Conservation (phyloP, 1,139 yeast genomes). For the Blastobotrys apis region DNA sequence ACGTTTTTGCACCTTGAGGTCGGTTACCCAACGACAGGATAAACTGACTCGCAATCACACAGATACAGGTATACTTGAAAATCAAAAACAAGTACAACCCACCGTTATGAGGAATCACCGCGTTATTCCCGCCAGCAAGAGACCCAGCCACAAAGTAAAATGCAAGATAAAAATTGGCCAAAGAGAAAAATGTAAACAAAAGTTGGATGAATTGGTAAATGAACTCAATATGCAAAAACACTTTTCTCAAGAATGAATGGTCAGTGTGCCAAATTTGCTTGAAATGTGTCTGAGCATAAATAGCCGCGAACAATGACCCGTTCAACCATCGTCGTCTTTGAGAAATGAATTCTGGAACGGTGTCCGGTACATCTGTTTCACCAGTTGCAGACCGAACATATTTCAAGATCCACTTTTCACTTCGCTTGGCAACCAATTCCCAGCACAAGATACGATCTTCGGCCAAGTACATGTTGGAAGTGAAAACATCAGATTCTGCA, state of each 20-base stretch:
- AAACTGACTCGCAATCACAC: constrained; percentile 78
- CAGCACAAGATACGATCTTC: constrained; percentile 96
- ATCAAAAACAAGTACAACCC: constrained; percentile 70
- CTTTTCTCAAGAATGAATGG: constrained; percentile 70
- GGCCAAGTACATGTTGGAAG: constrained; percentile 95
- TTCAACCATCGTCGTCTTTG: constrained; percentile 98
- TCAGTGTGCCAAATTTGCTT: constrained; percentile 80
- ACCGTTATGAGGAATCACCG: constrained; percentile 56
- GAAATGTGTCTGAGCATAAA: constrained; percentile 78
- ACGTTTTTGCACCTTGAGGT: constrained; percentile 81
- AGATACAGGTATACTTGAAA: constrained; percentile 76
- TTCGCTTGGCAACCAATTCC: constrained; percentile 88
- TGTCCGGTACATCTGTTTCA: constrained; percentile 96
- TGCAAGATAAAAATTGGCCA: constrained; percentile 84
- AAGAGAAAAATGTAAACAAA: constrained; percentile 81
- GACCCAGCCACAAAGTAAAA: constrained; percentile 93
- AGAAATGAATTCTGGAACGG: constrained; percentile 81
- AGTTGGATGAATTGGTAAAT: constrained; percentile 72
- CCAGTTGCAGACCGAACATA: constrained; percentile 93
- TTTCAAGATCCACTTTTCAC: constrained; percentile 87
- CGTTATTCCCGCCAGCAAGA: constrained; percentile 46
- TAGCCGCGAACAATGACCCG: constrained; percentile 95
- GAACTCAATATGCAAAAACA: constrained; percentile 79
- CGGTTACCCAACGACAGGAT: constrained; percentile 92
- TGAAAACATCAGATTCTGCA: constrained; percentile 71